These are phyloP conservation scores for Pneumocystis sp. DNA, from an alignment of 1,139 yeast genomes.

Conservation along the genomic window DNA sequence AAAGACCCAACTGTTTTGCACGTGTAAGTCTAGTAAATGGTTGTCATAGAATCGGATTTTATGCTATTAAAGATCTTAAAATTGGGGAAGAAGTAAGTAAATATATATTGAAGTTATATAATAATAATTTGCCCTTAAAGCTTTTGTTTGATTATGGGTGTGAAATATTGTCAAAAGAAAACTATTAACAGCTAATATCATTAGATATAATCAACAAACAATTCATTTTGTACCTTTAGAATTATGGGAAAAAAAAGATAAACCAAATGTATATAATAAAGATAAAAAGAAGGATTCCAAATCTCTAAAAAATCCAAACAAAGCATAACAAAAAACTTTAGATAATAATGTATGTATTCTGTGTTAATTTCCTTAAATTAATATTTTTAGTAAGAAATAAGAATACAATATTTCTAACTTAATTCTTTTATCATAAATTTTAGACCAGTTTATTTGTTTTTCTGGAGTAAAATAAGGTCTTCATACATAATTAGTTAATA, in stretches of 20 bases:
- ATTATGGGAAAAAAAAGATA: background rate
- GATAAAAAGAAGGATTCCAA: background rate
- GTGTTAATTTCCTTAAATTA: background rate
- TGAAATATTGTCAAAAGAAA: background rate
- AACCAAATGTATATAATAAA: background rate
- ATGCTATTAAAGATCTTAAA: background rate
- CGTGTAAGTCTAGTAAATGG: background rate
- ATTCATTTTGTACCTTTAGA: background rate
- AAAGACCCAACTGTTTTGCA: constrained; percentile 1
- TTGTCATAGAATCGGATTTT: background rate
- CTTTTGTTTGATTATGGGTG: background rate
- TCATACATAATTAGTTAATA: background rate
- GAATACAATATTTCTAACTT: too few species aligned
- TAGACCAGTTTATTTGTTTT: background rate
- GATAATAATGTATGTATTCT: background rate
- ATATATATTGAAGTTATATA: background rate
- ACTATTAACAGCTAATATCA: background rate
- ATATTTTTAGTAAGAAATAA: background rate
- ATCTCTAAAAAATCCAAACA: background rate
- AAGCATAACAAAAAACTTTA: background rate
- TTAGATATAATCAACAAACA: background rate
- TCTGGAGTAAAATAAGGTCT: background rate
- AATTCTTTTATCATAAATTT: too few species aligned
- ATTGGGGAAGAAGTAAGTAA: background rate
- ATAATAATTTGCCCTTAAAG: background rate